A percentile compares a stretch with the other conserved stretches of the same genome.
Evolutionary conservation across 805 yeast species (phyloP).

Genomic region (Starmerella riodocensis): DNA sequence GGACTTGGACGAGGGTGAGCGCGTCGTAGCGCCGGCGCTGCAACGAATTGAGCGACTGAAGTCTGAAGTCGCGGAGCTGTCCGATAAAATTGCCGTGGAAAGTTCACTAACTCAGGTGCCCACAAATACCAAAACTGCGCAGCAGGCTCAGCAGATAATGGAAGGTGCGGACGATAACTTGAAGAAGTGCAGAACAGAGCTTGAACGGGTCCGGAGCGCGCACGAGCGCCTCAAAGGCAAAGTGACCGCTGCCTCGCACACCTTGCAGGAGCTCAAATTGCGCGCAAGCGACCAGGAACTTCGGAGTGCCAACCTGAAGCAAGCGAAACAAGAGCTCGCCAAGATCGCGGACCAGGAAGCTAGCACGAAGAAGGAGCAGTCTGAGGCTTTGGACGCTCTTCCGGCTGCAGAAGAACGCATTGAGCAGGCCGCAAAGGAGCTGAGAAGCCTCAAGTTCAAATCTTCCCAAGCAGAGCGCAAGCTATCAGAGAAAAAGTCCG

Average conservation of each 20-base stretch:
- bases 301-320: background rate
- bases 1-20: background rate
- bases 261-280: conserved; percentile 13
- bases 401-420: conserved; percentile 4
- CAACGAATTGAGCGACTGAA: background rate
- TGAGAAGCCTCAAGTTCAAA: conserved; percentile 1
- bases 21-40: background rate
- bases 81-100: conserved; percentile 3
- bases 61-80: conserved; percentile 2
- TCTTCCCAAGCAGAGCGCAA: conserved; percentile 9
- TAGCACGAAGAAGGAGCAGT: background rate
- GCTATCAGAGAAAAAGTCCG: conserved; percentile 4
- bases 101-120: background rate
- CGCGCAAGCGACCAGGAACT: conserved; percentile 20
- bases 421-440: background rate
- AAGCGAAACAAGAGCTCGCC: conserved; percentile 1
- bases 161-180: conserved; percentile 9
- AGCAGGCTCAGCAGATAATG: conserved; percentile 25
- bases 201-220: conserved; percentile 6
- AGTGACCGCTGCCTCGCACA: conserved; percentile 8
- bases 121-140: conserved; percentile 8
- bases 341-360: background rate
- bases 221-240: background rate
- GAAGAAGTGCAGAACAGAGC: background rate
- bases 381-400: background rate